Conservation (phyloP, 2,329 filamentous ascomycete genomes). For the Pseudogymnoascus sp. region DNA sequence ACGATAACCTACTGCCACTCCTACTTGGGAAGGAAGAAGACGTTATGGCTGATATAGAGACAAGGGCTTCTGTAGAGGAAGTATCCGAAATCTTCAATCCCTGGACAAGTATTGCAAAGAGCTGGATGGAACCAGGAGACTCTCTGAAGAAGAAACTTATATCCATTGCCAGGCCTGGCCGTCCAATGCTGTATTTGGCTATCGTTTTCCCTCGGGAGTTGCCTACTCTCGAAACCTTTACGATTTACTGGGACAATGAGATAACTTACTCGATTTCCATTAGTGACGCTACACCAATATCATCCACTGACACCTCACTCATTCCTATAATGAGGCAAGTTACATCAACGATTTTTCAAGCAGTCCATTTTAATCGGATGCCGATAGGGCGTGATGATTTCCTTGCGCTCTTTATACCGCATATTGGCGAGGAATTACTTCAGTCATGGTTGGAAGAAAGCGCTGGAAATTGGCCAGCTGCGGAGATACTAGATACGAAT, state of each 20-base stretch:
- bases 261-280: slow-evolving; percentile 13
- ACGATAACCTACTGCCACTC: slow-evolving; percentile 65
- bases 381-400: neutral
- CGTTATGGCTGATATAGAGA: slow-evolving; percentile 29
- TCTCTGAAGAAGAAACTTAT: neutral
- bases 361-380: neutral
- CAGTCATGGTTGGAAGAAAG: neutral
- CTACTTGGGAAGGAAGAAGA: slow-evolving; percentile 34
- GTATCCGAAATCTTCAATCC: slow-evolving; percentile 29
- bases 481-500: neutral
- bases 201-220: slow-evolving; percentile 18
- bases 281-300: neutral
- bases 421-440: neutral
- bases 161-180: neutral
- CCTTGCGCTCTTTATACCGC: slow-evolving; percentile 5
- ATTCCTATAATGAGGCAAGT: slow-evolving; percentile 8
- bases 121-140: slow-evolving; percentile 18
- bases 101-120: slow-evolving; percentile 29
- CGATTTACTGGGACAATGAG: slow-evolving; percentile 23
- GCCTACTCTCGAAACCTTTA: slow-evolving; percentile 17
- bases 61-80: slow-evolving; percentile 22
- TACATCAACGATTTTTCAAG: slow-evolving; percentile 8
- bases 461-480: neutral
- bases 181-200: neutral
- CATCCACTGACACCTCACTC: neutral